Evolutionary conservation across 441 rosid species (phyloP).

Genomic region (Populus hybrid): DNA sequence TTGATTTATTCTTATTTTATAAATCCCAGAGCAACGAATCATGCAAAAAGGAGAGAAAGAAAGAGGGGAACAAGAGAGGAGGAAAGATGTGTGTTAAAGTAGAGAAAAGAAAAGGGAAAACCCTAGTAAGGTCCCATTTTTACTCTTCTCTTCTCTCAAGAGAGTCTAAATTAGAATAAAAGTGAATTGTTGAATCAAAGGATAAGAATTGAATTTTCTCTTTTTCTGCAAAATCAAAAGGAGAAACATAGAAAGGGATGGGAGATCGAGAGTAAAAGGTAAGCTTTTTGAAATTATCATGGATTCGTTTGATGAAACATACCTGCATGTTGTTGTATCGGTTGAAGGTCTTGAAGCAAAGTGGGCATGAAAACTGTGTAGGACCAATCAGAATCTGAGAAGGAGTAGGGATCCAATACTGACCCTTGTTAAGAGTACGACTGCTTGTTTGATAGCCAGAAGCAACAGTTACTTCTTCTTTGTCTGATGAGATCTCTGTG

Average conservation of each 20-base stretch:
- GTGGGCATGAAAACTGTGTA: slow-evolving; percentile 79
- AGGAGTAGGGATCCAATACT: slow-evolving; percentile 87
- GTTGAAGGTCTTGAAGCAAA: slow-evolving; percentile 86
- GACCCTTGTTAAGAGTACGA: slow-evolving; percentile 56
- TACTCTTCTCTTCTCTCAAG: slow-evolving; percentile 9
- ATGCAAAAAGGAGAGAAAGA: slow-evolving; percentile 29
- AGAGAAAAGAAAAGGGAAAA: slow-evolving; percentile 24
- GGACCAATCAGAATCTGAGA: slow-evolving; percentile 84
- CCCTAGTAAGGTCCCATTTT: slow-evolving; percentile 45
- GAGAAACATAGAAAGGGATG: slow-evolving; percentile 24
- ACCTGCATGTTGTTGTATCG: slow-evolving; percentile 95
- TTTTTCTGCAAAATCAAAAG: slow-evolving; percentile 21
- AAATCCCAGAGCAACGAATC: slow-evolving; percentile 45
- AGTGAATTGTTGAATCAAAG: slow-evolving; percentile 36
- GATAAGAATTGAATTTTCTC: slow-evolving; percentile 14
- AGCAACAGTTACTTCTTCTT: slow-evolving; percentile 35
- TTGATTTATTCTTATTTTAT: slow-evolving; percentile 19
- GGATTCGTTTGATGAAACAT: background rate
- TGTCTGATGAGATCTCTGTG: slow-evolving; percentile 33
- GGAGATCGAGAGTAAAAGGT: slow-evolving; percentile 19
- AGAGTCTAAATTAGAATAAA: slow-evolving; percentile 22
- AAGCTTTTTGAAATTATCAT: slow-evolving; percentile 17
- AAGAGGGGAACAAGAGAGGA: background rate
- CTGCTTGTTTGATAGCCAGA: slow-evolving; percentile 23
- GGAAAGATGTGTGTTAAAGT: slow-evolving; percentile 26